Base-by-base conservation (phyloP, 2,329 filamentous ascomycete genomes). In the Penicillium expansum region DNA sequence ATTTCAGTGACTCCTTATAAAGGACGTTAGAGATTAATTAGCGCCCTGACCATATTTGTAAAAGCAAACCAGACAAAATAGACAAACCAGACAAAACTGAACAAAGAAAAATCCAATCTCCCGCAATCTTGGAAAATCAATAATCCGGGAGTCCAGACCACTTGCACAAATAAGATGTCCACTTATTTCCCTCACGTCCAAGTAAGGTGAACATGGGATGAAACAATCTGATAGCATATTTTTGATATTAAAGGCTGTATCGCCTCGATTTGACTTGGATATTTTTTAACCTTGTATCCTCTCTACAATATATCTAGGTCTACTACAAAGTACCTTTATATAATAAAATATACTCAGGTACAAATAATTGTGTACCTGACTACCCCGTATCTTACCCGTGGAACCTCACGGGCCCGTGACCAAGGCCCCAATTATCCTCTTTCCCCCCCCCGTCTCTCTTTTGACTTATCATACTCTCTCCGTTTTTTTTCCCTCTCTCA, bases 381-480 rank as follows among this genome's bases (percentile, higher is more conserved):
- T 56, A 52, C 53, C 53, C 53, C 53, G 41, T 56, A 45, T 44
- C 39, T 44, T 4, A 52, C 54, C 48, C 54, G 54, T 56, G 55
- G 55, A 57, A 57, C 50, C 30, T 41, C 16, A 43, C 39, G 29
- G 45, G 47, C 52, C 58, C 58, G 59, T 62, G 57, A 60, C 51
- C 52, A 47, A 39, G 18, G 29, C 45, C 57, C 47, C 51, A 33
- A 41, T 48, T 44, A 32, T 55, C 52, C 49, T 48, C 50, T 29
- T 38, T 18, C 10, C 33, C 48, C 33, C 35, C 45, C 47, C 37
- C 47, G 27, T 51, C 48, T 60, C 48, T 50, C 43, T 48, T 55
- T 37, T 43, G 35, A 53, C 42, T 54, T 45, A 20, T 20, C 44
- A 24, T 24, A 24, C 24, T 33, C 45, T 33, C 29, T 45, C 29